Evolutionary conservation across 768 basidiomycete genomes (phyloP).

Genomic region (Agaricus sinodeliciosus): DNA sequence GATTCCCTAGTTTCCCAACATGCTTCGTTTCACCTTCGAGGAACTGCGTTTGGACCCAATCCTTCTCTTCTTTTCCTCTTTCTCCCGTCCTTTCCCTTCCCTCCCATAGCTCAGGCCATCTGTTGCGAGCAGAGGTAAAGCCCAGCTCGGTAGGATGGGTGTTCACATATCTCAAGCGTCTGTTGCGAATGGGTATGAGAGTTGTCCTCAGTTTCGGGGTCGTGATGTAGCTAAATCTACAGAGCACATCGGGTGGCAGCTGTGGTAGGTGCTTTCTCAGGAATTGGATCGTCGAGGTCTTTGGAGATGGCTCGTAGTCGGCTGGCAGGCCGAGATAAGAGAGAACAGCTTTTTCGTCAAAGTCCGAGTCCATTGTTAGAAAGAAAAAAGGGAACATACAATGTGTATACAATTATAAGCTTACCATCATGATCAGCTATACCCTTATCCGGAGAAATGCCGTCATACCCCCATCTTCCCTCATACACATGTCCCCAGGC

Average conservation of each 20-base stretch:
- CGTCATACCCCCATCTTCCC: background rate
- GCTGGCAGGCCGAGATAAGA: constrained; percentile 51
- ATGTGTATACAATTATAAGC: no score
- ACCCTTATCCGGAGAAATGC: background rate
- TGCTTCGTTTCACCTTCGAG: constrained; percentile 48
- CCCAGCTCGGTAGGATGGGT: constrained; percentile 49
- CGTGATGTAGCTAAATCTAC: constrained; percentile 37
- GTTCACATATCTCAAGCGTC: constrained; percentile 57
- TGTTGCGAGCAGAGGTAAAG: constrained; percentile 43
- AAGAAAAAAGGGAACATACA: constrained; percentile 10
- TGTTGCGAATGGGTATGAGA: constrained; percentile 63
- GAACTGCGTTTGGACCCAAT: constrained; percentile 63
- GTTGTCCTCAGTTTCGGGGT: constrained; percentile 60
- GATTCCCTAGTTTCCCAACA: constrained; percentile 60
- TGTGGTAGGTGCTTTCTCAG: constrained; percentile 49
- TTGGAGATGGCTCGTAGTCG: constrained; percentile 57
- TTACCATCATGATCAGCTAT: background rate
- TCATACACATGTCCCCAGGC: background rate
- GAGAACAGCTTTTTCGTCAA: constrained; percentile 29
- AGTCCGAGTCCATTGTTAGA: constrained; percentile 15
- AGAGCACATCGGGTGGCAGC: constrained; percentile 61
- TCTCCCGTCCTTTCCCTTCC: constrained; percentile 45
- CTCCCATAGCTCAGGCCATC: constrained; percentile 68
- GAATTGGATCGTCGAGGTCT: constrained; percentile 53
- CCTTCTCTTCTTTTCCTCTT: constrained; percentile 58